phyloP scores from a whole-genome alignment of 179 eudicot species.

The Beta macrorhiza region DNA sequence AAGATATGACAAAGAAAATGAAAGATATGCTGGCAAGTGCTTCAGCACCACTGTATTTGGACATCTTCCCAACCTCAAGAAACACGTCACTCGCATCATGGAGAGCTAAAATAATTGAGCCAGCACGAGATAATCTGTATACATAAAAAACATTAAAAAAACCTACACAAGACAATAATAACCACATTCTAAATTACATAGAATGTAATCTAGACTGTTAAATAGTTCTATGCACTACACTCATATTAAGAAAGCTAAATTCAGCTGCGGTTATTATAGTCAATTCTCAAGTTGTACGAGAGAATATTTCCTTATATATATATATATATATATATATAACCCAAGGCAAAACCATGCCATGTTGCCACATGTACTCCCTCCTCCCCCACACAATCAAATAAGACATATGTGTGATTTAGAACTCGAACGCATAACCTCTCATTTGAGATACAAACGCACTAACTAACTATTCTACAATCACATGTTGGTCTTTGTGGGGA shows the following conservation, averaged over 20 bases:
- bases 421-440: too few species aligned
- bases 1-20: slow-evolving; percentile 70
- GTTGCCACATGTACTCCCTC: too few species aligned
- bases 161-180: background rate
- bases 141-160: background rate
- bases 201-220: background rate
- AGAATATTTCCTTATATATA: background rate
- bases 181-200: slow-evolving; percentile 2
- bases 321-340: too few species aligned
- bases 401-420: too few species aligned
- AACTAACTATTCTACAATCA: too few species aligned
- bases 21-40: slow-evolving; percentile 73
- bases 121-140: slow-evolving; percentile 85
- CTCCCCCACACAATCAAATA: too few species aligned
- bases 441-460: too few species aligned
- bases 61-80: slow-evolving; percentile 96
- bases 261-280: background rate
- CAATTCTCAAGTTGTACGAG: background rate
- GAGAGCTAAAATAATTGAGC: slow-evolving; percentile 83
- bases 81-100: slow-evolving; percentile 96
- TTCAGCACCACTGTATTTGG: slow-evolving; percentile 87
- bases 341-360: too few species aligned
- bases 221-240: background rate
- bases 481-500: too few species aligned
- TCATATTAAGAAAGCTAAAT: background rate